Conservation (phyloP, 1,284 basidiomycete species). For the Vanrija sp. region DNA sequence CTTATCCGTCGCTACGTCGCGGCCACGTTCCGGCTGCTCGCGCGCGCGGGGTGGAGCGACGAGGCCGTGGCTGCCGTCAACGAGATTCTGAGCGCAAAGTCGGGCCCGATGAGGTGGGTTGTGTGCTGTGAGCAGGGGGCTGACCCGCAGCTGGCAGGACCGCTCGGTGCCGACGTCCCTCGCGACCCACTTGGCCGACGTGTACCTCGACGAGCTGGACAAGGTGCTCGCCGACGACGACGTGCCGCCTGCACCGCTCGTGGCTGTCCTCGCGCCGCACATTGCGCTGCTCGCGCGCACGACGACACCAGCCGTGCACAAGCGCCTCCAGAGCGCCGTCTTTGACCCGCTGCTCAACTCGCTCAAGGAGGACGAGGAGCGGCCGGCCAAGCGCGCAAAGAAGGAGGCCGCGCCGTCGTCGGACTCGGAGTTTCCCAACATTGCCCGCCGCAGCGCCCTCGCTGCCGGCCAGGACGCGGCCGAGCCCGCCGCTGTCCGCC, state of each 20-base stretch:
- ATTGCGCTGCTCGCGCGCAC: conserved; percentile 42
- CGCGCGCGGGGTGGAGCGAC: conserved; percentile 65
- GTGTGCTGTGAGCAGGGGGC: not conserved
- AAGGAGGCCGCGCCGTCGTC: conserved; percentile 39
- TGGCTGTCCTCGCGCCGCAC: conserved; percentile 39
- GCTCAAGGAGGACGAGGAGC: conserved; percentile 14
- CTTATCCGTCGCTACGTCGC: conserved; percentile 84
- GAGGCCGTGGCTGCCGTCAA: conserved; percentile 61
- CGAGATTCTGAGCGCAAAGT: conserved; percentile 57
- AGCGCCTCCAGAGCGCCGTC: conserved; percentile 36
- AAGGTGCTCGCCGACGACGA: conserved; percentile 55
- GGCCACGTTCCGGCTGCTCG: conserved; percentile 74
- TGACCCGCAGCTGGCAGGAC: conserved; percentile 60
- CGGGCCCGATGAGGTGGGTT: conserved; percentile 74
- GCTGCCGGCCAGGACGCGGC: not conserved
- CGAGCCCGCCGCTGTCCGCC: conserved; percentile 52
- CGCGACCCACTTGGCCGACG: conserved; percentile 79
- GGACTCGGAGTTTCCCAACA: not conserved
- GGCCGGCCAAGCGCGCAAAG: conserved; percentile 26
- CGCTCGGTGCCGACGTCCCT: conserved; percentile 71
- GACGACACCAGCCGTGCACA: conserved; percentile 35
- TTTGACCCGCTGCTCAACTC: conserved; percentile 31
- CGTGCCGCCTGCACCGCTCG: conserved; percentile 31
- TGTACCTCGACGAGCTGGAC: conserved; percentile 87
- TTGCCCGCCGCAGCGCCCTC: not conserved